Percentiles rank a stretch among this genome's conserved stretches.
phyloP scores from a whole-genome alignment of 75 land plant genomes.

The Ceratopteris richardii region DNA sequence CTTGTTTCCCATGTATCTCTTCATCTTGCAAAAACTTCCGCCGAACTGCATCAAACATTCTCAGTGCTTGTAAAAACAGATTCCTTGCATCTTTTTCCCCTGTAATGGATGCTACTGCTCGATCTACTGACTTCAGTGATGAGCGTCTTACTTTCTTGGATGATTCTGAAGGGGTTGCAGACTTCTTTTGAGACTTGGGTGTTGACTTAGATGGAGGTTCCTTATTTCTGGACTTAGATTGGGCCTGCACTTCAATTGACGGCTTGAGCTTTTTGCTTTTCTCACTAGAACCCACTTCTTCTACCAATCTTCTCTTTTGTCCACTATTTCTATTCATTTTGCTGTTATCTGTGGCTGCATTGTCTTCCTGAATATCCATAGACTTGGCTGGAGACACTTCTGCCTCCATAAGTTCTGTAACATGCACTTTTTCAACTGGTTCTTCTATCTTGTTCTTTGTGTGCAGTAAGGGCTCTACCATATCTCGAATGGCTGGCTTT shows the following conservation, averaged over 20 bases:
- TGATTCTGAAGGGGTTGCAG: not conserved
- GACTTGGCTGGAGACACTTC: not conserved
- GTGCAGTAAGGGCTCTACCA: too few species aligned
- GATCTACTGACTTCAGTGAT: not conserved
- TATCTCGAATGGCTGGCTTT: too few species aligned
- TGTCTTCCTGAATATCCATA: not conserved
- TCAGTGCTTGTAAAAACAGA: constrained; percentile 10
- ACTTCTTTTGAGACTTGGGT: not conserved
- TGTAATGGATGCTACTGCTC: not conserved
- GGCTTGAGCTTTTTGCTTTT: not conserved
- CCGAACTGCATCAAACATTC: constrained; percentile 40
- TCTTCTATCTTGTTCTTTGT: too few species aligned
- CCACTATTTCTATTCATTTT: not conserved
- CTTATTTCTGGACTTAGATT: not conserved
- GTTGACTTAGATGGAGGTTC: not conserved
- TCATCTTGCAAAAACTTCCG: constrained; percentile 49
- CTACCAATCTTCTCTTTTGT: not conserved
- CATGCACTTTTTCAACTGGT: too few species aligned
- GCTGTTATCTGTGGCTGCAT: not conserved
- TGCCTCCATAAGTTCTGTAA: not conserved
- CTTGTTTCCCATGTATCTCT: constrained; percentile 22
- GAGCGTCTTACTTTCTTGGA: not conserved
- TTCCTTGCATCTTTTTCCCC: constrained; percentile 13
- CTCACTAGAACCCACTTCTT: not conserved
- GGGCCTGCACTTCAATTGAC: not conserved